Percentiles rank a stretch among this genome's conserved stretches.
Evolutionary conservation across 2,329 filamentous ascomycete species (phyloP).

Genomic region (Arachnomyces sp.): DNA sequence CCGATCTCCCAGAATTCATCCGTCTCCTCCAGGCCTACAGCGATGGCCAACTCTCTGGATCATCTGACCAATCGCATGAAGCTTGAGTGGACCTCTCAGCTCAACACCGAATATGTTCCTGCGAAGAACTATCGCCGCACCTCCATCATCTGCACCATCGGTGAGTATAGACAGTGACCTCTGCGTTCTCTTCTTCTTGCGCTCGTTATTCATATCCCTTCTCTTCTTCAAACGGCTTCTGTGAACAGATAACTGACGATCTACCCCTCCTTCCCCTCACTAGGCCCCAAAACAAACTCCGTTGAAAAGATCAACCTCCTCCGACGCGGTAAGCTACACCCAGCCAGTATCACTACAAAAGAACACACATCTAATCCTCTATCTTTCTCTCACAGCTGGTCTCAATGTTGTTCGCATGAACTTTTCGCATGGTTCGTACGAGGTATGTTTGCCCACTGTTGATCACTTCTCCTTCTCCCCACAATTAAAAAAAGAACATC

Average conservation of each 20-base stretch:
- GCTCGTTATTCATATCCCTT: conserved; percentile 3
- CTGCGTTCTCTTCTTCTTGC: conserved; percentile 2
- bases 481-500: conserved; percentile 4
- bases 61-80: conserved; percentile 73
- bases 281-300: conserved; percentile 94
- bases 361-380: conserved; percentile 14
- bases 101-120: conserved; percentile 84
- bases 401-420: conserved; percentile 99
- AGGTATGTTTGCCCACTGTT: conserved; percentile 34
- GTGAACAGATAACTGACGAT: background rate
- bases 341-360: background rate
- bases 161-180: conserved; percentile 34
- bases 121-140: conserved; percentile 89
- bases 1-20: conserved; percentile 1
- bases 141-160: conserved; percentile 98
- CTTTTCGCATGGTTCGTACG: conserved; percentile 91
- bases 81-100: conserved; percentile 63
- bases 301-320: conserved; percentile 94
- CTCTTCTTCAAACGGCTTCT: conserved; percentile 7
- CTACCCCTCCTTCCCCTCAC: background rate
- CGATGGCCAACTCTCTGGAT: conserved; percentile 69
- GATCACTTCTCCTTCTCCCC: conserved; percentile 1
- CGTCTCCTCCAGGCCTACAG: conserved; percentile 14
- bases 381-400: no score
- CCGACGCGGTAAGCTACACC: conserved; percentile 50